Conservation (phyloP, 2,329 filamentous ascomycete genomes). For the Pseudogymnoascus sp. region DNA sequence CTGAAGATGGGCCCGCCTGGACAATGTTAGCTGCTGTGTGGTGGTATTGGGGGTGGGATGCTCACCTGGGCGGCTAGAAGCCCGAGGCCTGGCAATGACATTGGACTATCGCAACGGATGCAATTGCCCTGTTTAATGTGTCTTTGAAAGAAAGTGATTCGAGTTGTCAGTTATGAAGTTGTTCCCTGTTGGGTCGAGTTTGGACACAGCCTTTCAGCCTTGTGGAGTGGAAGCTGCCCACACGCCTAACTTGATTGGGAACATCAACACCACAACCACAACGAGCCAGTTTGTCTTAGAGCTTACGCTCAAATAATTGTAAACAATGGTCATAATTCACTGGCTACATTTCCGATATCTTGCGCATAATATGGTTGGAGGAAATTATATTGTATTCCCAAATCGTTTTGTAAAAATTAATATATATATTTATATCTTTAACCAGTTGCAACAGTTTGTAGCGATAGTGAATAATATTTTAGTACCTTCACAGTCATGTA, state of each 20-base stretch:
- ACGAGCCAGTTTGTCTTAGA: neutral
- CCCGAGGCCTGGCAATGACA: slow-evolving; percentile 69
- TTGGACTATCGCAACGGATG: slow-evolving; percentile 26
- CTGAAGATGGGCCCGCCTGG: slow-evolving; percentile 14
- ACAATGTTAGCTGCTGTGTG: slow-evolving; percentile 13
- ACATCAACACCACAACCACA: neutral
- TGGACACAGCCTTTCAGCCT: slow-evolving; percentile 11
- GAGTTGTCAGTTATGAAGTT: neutral
- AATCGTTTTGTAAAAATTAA: neutral
- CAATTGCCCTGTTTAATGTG: neutral
- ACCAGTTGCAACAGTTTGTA: too few species aligned
- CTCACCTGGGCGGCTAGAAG: slow-evolving; percentile 40
- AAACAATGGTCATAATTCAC: neutral
- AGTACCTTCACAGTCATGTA: neutral
- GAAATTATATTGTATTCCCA: neutral
- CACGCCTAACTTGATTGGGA: slow-evolving; percentile 5
- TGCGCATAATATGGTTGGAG: neutral
- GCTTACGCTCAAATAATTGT: neutral
- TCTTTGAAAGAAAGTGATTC: slow-evolving; percentile 14
- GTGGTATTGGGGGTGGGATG: slow-evolving; percentile 14
- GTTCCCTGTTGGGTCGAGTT: slow-evolving; percentile 7
- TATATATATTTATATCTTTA: neutral
- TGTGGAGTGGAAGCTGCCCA: neutral
- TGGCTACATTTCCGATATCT: neutral
- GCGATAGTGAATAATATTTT: neutral